phyloP scores from a whole-genome alignment of 164 flowering plant species.

The Saururus chinensis region DNA sequence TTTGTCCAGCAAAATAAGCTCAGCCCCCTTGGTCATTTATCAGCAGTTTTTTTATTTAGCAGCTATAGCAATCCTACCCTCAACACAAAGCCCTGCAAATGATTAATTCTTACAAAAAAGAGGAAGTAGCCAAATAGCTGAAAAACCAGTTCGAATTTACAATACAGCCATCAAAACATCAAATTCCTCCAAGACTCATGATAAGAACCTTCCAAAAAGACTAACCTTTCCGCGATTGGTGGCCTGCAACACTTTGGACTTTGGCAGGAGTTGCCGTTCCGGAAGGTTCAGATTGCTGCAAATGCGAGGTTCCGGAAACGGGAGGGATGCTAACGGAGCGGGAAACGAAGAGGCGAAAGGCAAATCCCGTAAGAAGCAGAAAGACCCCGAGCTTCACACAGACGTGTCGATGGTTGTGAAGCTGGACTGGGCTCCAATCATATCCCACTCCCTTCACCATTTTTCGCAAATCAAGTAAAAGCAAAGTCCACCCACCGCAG shows the following conservation, averaged over 20 bases:
- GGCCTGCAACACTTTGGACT: not conserved
- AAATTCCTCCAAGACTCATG: not conserved
- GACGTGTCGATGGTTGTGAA: constrained; percentile 29
- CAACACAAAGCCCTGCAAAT: not conserved
- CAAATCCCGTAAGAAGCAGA: constrained; percentile 43
- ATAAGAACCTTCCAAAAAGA: not conserved
- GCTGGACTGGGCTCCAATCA: constrained; percentile 21
- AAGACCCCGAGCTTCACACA: constrained; percentile 42
- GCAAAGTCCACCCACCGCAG: not conserved
- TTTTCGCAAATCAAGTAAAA: not conserved
- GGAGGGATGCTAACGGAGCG: constrained; percentile 23
- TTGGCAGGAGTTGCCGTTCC: not conserved
- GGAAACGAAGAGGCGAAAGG: constrained; percentile 50
- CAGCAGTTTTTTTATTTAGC: too few relatives aligned
- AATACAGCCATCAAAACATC: too few relatives aligned
- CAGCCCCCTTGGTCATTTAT: not conserved
- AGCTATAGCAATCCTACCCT: not conserved
- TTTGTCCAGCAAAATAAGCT: not conserved
- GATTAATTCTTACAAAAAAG: too few relatives aligned
- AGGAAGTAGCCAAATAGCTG: too few relatives aligned
- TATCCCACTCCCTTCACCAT: constrained; percentile 29
- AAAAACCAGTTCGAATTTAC: too few relatives aligned
- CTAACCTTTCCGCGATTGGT: not conserved
- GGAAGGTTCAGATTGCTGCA: not conserved
- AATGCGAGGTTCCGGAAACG: constrained; percentile 3